Base-by-base conservation (phyloP, 768 basidiomycete genomes). In the Podaxis pistillaris region DNA sequence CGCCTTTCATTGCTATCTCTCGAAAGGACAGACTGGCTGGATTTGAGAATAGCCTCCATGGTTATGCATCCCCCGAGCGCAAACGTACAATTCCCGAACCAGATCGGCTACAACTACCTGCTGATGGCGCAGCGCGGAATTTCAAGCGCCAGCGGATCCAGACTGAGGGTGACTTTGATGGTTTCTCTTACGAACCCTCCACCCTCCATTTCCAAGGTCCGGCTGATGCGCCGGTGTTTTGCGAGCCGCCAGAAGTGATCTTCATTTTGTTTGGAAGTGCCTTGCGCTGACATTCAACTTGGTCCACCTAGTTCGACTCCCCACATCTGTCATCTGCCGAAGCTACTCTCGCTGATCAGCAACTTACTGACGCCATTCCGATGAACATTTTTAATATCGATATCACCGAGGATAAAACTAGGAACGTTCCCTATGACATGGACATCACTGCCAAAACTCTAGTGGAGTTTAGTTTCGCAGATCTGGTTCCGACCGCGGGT, bases 111-210 rank as follows among this genome's bases (percentile, higher is more conserved):
- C 37, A 26, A 11, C 37, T 22, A n/a, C 22, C n/a, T 15, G 7
- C 24, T 15, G 30, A 26, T 12, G 22, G 22, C 6, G 19, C 37
- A 9, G 4, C 1, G 7, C 4, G 19, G 40, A 26, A 12, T 7
- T 11, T 12, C 22, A 38, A 38, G 22, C 41, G 22, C 17, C 61
- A 33, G 11, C 54, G 36, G 11, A 33, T 33, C 1, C 33, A 33
- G 33, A 17, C n/a, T 13, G 33, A 37, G 1, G 55, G 11, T 26
- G 33, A 41, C 12, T 3, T 24, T 22, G 22, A 37, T 17, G 28
- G 28, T 4, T 36, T 37, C 15, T 47, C 13, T 38, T 56, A 62
- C 19, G 61, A 62, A 49, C 61, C 61, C 9, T 62, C 61, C 11
- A 24, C 51, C 28, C 38, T 56, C 9, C 38, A 19, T 33, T 56